phyloP scores from a whole-genome alignment of 176 grass and related monocot genomes.

The Tillandsia leiboldiana region DNA sequence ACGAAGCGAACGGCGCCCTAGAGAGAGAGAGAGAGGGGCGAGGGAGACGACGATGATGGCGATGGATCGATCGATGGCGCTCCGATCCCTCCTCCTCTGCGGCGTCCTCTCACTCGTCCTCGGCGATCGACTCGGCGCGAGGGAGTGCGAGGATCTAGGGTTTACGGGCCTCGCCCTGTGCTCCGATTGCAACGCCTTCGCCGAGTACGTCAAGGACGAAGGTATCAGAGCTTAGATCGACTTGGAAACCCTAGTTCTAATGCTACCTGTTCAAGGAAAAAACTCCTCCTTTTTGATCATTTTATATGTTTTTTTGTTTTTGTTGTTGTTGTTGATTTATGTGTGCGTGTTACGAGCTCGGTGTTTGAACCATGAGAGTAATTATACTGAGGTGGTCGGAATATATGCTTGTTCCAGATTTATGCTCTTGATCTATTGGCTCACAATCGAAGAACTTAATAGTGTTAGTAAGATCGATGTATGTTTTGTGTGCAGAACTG shows the following conservation, averaged over 20 bases:
- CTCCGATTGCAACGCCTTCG: slow-evolving; percentile 82
- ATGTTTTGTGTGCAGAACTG: slow-evolving; percentile 44
- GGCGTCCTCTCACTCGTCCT: slow-evolving; percentile 1
- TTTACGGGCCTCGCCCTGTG: slow-evolving; percentile 98
- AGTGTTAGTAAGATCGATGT: not conserved
- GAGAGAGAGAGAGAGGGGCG: not conserved
- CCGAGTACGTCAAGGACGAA: slow-evolving; percentile 82
- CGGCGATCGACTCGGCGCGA: slow-evolving; percentile 38
- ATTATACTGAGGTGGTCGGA: not conserved
- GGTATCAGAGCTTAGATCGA: slow-evolving; percentile 20
- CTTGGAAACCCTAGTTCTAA: not conserved
- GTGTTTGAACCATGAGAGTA: no score
- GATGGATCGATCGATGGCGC: slow-evolving; percentile 26
- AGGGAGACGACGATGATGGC: not conserved
- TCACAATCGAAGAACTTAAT: not conserved
- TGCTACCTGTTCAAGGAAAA: not conserved
- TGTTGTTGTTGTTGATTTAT: no score
- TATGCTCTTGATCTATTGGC: not conserved
- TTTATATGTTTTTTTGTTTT: no score
- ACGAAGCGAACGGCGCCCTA: not conserved
- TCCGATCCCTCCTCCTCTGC: slow-evolving; percentile 17
- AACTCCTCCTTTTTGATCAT: not conserved
- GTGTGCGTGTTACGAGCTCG: no score
- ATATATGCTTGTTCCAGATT: not conserved
- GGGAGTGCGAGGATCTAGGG: slow-evolving; percentile 82